Conservation (phyloP, 495 filamentous ascomycete genomes). For the Penicillium nucicola region DNA sequence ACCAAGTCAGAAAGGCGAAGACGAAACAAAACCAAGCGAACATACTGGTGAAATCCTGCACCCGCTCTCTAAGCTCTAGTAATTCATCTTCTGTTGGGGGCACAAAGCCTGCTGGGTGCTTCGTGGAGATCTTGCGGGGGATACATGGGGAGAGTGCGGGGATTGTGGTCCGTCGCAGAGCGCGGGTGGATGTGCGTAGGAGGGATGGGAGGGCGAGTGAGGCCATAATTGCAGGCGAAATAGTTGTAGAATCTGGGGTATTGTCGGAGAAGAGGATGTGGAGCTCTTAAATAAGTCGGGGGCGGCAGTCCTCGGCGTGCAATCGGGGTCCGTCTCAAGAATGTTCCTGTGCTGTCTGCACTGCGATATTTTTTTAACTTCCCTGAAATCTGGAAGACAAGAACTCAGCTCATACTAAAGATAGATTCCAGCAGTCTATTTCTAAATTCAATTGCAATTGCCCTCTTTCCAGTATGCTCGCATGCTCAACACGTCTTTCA, state of each 20-base stretch:
- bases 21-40: background rate
- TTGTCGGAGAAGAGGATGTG: background rate
- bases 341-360: background rate
- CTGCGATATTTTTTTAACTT: too few species aligned
- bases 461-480: background rate
- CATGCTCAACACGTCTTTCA: background rate
- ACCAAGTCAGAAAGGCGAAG: conserved; percentile 1
- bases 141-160: conserved; percentile 34
- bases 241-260: background rate
- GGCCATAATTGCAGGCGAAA: conserved; percentile 28
- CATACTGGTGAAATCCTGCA: conserved; percentile 83
- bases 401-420: too few species aligned
- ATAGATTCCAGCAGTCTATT: too few species aligned
- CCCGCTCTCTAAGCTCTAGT: conserved; percentile 78
- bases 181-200: conserved; percentile 30
- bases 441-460: too few species aligned
- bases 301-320: conserved; percentile 27
- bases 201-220: conserved; percentile 26
- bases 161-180: conserved; percentile 25
- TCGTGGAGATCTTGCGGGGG: conserved; percentile 52
- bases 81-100: conserved; percentile 75
- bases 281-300: conserved; percentile 11
- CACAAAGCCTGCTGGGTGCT: conserved; percentile 81
- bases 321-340: conserved; percentile 1
- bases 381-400: too few species aligned